Base-by-base conservation (phyloP, 2,329 filamentous ascomycete genomes). In the Bipolaris oryzae region DNA sequence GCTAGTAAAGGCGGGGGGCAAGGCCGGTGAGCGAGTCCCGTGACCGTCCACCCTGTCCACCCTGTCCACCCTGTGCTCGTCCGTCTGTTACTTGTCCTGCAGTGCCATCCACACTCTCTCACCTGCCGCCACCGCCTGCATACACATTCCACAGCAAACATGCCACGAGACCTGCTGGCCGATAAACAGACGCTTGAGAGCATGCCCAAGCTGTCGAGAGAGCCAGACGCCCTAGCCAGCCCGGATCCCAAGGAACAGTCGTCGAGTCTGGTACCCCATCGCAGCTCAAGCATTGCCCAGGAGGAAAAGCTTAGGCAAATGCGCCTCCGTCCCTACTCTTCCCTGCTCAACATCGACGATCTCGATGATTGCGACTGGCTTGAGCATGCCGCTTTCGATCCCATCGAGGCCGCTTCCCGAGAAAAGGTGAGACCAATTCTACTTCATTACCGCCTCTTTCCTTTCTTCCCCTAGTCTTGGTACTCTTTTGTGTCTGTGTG, bases 261-360 rank as follows among this genome's bases (percentile, higher is more conserved):
- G 11, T 49, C 59, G 18, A 64, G 64, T 41, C 57, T 67, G 16
- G 56, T 63, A 46, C 61, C 68, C 7, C 62, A 69, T 56, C 70
- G 66, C 62, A 61, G 58, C 38, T 53, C 64, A 20, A 63, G 61
- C 39, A 59, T 65, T 31, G 56, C 70, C 4, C 57, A 70, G 21
- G 68, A 73, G 21, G 67, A 72, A 25, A 55, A 63, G 16, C 69
- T 69, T 61, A 68, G 66, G 51, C 73, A 69, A 50, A 70, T 73
- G 63, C 87, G 88, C 67, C 85, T 91, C 68, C 85, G 90, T 69
- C 87, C 91, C 23, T 89, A 90, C 68, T 84, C 90, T n/a, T 86
- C 90, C 50, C 85, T 89, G 25, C 82, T 97, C 48, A 90, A 85
- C 38, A 76, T 84, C 45, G 84, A 83, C 23, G 87, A 92, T 66